phyloP scores from a whole-genome alignment of 768 basidiomycete genomes.

The Solioccasus polychromus region DNA sequence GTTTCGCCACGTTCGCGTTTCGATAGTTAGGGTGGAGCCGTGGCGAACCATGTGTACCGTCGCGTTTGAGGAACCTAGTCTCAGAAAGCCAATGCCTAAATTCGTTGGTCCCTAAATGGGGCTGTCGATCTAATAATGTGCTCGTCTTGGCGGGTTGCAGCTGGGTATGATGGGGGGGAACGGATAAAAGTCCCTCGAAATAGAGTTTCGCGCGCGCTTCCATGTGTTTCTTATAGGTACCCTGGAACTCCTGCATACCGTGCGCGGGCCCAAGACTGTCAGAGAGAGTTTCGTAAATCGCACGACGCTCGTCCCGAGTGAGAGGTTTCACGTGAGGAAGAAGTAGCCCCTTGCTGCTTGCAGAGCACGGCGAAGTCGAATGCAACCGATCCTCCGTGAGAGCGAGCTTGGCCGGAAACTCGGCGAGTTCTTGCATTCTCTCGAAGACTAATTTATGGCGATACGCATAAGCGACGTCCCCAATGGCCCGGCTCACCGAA shows the following conservation, averaged over 20 bases:
- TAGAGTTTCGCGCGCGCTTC: constrained; percentile 44
- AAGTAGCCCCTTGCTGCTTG: constrained; percentile 13
- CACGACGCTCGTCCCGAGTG: constrained; percentile 44
- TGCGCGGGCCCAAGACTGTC: constrained; percentile 43
- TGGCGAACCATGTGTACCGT: constrained; percentile 13
- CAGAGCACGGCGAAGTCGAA: constrained; percentile 18
- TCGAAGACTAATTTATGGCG: constrained; percentile 27
- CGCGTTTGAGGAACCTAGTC: constrained; percentile 23
- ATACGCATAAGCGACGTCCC: constrained; percentile 29
- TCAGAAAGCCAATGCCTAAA: constrained; percentile 34
- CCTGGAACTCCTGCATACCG: constrained; percentile 49
- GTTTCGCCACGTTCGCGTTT: constrained; percentile 14
- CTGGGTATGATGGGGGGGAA: constrained; percentile 14
- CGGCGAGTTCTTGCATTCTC: constrained; percentile 23
- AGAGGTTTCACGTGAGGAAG: constrained; percentile 31
- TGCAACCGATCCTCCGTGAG: constrained; percentile 8
- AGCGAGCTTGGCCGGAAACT: constrained; percentile 9
- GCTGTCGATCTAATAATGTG: constrained; percentile 11
- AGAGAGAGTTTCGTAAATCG: constrained; percentile 50
- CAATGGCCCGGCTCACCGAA: constrained; percentile 27
- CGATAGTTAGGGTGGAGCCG: constrained; percentile 7
- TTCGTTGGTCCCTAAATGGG: constrained; percentile 19
- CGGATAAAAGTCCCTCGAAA: constrained; percentile 40
- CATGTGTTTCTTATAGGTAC: constrained; percentile 53
- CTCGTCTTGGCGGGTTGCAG: constrained; percentile 10